These are phyloP conservation scores for Podaxis sp. DNA, from an alignment of 768 basidiomycete species.

Conservation along the genomic window DNA sequence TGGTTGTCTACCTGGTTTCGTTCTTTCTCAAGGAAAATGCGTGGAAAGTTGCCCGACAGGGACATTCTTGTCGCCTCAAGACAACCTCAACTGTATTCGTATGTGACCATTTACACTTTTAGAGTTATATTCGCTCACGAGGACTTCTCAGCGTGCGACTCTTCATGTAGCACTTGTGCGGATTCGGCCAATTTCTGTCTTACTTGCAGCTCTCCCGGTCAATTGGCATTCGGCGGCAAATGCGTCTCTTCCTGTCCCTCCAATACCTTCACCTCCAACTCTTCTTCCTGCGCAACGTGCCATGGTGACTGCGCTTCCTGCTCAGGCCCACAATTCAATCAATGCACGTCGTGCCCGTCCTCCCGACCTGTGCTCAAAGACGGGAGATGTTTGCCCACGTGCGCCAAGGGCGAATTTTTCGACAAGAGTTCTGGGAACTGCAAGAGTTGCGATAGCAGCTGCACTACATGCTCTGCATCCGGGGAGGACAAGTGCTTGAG, in stretches of 20 bases:
- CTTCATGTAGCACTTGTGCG: slow-evolving; percentile 68
- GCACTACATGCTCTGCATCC: slow-evolving; percentile 74
- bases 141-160: slow-evolving; percentile 34
- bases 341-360: slow-evolving; percentile 73
- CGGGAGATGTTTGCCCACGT: slow-evolving; percentile 79
- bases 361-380: slow-evolving; percentile 69
- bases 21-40: slow-evolving; percentile 71
- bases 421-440: slow-evolving; percentile 65
- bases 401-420: slow-evolving; percentile 70
- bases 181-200: slow-evolving; percentile 71
- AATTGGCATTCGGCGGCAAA: slow-evolving; percentile 69
- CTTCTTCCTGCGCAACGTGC: slow-evolving; percentile 69
- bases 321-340: slow-evolving; percentile 73
- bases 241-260: slow-evolving; percentile 78
- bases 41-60: slow-evolving; percentile 70
- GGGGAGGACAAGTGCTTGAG: slow-evolving; percentile 71
- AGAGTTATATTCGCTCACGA: slow-evolving; percentile 3
- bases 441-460: slow-evolving; percentile 71
- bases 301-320: slow-evolving; percentile 88
- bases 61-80: slow-evolving; percentile 67
- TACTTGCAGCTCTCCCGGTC: slow-evolving; percentile 58
- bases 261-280: slow-evolving; percentile 58
- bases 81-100: slow-evolving; percentile 77
- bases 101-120: slow-evolving; percentile 26
- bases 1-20: slow-evolving; percentile 74